These are phyloP conservation scores for Diaporthe amygdali DNA, from an alignment of 2,329 filamentous ascomycete species.

Conservation along the genomic window DNA sequence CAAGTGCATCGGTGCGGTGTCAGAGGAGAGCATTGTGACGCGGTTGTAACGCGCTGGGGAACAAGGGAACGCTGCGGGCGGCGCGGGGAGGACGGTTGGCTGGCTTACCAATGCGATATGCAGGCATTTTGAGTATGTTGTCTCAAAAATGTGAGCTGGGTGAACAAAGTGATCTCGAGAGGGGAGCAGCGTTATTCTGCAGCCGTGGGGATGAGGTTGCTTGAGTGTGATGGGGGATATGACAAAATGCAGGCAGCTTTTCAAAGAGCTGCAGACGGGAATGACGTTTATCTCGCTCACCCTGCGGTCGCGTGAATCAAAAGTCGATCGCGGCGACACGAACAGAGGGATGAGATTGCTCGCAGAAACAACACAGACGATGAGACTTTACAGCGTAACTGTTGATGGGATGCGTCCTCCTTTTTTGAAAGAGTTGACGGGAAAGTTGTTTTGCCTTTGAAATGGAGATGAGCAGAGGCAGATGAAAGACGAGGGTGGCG, in stretches of 20 bases:
- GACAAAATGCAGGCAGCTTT: slow-evolving; percentile 5
- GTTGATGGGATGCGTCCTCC: neutral
- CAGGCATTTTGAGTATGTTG: slow-evolving; percentile 42
- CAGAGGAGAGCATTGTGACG: neutral
- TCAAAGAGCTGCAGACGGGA: neutral
- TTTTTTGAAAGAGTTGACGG: neutral
- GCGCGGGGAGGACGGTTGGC: neutral
- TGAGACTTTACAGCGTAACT: neutral
- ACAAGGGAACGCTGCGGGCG: neutral
- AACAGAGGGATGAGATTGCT: neutral
- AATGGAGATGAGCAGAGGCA: neutral
- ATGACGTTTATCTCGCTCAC: slow-evolving; percentile 8
- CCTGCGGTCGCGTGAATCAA: neutral
- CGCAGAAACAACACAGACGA: neutral
- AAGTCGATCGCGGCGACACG: neutral
- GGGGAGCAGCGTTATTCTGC: neutral
- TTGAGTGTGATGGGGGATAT: neutral
- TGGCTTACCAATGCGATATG: slow-evolving; percentile 53
- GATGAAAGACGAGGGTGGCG: neutral
- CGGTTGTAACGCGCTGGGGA: neutral
- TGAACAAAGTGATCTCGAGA: neutral
- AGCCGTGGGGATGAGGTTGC: neutral
- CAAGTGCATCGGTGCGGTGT: too few species aligned
- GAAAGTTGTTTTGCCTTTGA: neutral
- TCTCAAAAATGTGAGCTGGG: neutral